Base-by-base conservation (phyloP, 805 yeast genomes). In the Candida wancherniae region DNA sequence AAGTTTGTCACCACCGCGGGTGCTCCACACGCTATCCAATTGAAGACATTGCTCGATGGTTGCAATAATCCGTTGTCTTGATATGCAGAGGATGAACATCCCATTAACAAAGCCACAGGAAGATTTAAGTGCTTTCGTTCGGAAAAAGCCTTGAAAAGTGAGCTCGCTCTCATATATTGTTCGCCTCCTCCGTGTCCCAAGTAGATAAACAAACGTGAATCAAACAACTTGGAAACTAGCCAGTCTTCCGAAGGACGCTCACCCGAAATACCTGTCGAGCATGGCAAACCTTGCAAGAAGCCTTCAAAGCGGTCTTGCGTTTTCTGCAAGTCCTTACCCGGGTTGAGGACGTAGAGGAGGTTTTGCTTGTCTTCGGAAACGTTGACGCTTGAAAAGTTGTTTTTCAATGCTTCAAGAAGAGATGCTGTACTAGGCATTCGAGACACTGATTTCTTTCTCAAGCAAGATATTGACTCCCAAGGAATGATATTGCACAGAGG, bases 101-200 rank as follows among this genome's bases (percentile, higher is more conserved):
- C 99, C 26, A 92, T 58, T 14, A 92, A 62, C 25, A 87, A 63
- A 16, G 73, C 59, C 1, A 87, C 84, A 0, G 87, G 77, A 7
- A 77, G 52, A 0, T 31, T 51, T 8, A 61, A 58, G 31, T 73
- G 72, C 8, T 35, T 31, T 6, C 50, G 40, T 6, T 43, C 32
- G 19, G 52, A 44, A 19, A 31, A 30, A 9, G 37, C 32, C 31
- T 49, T 53, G 32, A 50, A 46, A 24, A 87, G 56, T 1, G 71
- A 57, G 4, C 75, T 66, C 1, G 79, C 63, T 18, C 77, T 67
- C 8, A 85, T 61, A 48, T 77, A 86, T 39, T 83, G 87, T 40
- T 85, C 90, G n/a, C 97, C 96, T 4, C 96, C 92, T 0, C 97
- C 97, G 57, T 92, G 99, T 0, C 99, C 99, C 33, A 88, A 67